Percentiles rank a stretch among this genome's conserved stretches.
phyloP scores from a whole-genome alignment of 192 early-diverging fungal genomes.

The Fimicolochytrium jonesii region DNA sequence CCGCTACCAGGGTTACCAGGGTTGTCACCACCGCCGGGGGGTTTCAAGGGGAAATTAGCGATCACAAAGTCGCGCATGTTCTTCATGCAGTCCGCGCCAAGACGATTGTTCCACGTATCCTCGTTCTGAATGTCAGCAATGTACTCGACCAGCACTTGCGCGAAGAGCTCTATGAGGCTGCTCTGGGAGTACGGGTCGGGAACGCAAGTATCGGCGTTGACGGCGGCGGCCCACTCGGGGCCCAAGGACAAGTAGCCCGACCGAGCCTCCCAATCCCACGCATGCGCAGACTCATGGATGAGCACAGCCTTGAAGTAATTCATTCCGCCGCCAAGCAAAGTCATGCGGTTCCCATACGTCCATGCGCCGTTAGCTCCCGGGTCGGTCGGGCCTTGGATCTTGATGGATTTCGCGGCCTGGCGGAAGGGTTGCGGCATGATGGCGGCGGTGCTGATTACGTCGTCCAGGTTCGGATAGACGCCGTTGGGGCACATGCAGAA shows the following conservation, averaged over 20 bases:
- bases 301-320: no score
- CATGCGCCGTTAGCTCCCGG: background rate
- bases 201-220: background rate
- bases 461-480: background rate
- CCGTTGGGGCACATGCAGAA: background rate
- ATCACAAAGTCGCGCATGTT: background rate
- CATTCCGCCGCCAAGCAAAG: background rate
- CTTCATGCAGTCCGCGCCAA: constrained; percentile 1
- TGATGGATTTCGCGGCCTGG: background rate
- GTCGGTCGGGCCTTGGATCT: background rate
- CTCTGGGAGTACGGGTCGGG: background rate
- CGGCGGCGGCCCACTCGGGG: background rate
- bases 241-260: background rate
- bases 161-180: background rate
- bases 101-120: background rate
- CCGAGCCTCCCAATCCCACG: background rate
- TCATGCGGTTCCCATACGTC: background rate
- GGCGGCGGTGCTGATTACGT: background rate
- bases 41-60: background rate
- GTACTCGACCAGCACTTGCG: background rate
- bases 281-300: background rate
- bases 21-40: no score
- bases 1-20: no score
- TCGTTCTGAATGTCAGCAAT: background rate
- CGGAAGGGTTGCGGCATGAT: background rate